Evolutionary conservation across 2,329 filamentous ascomycete genomes (phyloP).

Genomic region (Chaetomium globosum): DNA sequence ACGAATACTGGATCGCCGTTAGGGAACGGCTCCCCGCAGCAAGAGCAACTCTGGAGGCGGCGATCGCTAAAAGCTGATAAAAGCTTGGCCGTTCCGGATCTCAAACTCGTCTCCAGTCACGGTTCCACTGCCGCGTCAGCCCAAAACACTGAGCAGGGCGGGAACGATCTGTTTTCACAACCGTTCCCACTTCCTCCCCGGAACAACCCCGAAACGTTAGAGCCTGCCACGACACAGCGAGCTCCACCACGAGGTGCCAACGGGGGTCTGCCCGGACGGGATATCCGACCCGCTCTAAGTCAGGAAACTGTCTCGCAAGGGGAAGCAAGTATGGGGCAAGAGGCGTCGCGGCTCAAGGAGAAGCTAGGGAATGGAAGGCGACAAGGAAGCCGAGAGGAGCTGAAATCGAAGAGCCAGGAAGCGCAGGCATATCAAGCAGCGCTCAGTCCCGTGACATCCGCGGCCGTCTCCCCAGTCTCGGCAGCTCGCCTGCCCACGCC

Average conservation of each 20-base stretch:
- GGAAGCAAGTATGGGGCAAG: constrained; percentile 38
- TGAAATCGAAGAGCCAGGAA: constrained; percentile 12
- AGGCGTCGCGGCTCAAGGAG: constrained; percentile 36
- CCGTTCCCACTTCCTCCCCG: constrained; percentile 35
- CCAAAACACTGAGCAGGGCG: constrained; percentile 26
- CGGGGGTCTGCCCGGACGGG: constrained; percentile 38
- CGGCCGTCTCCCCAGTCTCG: constrained; percentile 27
- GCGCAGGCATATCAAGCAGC: constrained; percentile 11
- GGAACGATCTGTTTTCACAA: constrained; percentile 29
- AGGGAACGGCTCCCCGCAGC: constrained; percentile 28
- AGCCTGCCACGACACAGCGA: constrained; percentile 22
- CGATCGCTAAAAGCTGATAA: constrained; percentile 55
- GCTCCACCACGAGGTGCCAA: constrained; percentile 30
- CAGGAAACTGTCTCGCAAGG: constrained; percentile 29
- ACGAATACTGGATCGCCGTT: constrained; percentile 25
- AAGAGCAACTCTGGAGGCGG: constrained; percentile 52
- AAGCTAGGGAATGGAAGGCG: constrained; percentile 30
- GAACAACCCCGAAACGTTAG: constrained; percentile 26
- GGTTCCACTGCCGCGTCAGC: constrained; percentile 52
- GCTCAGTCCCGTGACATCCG: constrained; percentile 23
- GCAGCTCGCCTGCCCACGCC: constrained; percentile 51
- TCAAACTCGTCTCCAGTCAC: constrained; percentile 54
- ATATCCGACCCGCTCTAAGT: constrained; percentile 40
- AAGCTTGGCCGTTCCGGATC: constrained; percentile 51
- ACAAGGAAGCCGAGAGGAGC: constrained; percentile 13